Conservation (phyloP, 345 rosid genomes). For the Gynandropsis gynandra region DNA sequence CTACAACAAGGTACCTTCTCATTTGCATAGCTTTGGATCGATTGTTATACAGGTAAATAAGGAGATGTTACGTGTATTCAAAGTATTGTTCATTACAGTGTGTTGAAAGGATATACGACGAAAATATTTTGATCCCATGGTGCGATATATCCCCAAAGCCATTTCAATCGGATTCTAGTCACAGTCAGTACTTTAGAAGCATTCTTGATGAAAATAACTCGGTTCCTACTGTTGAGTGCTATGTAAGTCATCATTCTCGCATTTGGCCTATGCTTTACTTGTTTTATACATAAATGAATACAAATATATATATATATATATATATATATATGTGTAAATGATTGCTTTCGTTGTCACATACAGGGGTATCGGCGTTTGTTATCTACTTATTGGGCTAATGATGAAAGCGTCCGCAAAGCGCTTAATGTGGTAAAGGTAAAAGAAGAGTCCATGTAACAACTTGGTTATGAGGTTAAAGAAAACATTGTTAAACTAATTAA, state of each 20-base stretch:
- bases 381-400: slow-evolving; percentile 17
- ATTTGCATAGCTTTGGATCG: background rate
- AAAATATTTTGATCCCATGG: background rate
- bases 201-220: background rate
- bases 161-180: background rate
- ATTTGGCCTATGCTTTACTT: background rate
- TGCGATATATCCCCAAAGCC: slow-evolving; percentile 8
- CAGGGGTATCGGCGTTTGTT: slow-evolving; percentile 9
- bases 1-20: slow-evolving; percentile 7
- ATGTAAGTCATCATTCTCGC: slow-evolving; percentile 14
- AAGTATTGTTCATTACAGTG: slow-evolving; percentile 15
- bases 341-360: background rate
- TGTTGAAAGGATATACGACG: slow-evolving; percentile 13
- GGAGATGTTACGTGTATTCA: background rate
- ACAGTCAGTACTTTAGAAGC: background rate
- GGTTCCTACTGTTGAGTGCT: slow-evolving; percentile 14
- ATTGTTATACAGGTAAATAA: background rate
- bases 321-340: background rate
- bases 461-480: background rate
- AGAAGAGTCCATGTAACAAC: background rate
- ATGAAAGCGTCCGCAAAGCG: slow-evolving; percentile 17
- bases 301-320: too few species aligned
- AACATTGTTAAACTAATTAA: background rate
- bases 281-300: background rate
- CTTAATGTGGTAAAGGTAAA: slow-evolving; percentile 17